These are phyloP conservation scores for Blastobotrys peoriensis DNA, from an alignment of 805 yeast genomes.

Conservation along the genomic window DNA sequence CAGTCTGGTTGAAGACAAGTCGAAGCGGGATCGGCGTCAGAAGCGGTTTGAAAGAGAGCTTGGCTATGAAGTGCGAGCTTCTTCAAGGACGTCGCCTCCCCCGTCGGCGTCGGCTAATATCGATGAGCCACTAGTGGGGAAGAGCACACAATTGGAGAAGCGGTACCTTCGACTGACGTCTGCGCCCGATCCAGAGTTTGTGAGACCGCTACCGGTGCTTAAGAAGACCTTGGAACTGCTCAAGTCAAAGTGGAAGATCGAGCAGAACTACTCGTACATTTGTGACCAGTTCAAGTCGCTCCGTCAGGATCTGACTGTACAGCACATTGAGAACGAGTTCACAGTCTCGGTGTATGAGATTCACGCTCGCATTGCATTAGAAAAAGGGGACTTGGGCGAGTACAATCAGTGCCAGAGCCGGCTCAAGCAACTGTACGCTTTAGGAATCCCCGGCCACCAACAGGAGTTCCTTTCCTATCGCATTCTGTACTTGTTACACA, in stretches of 20 bases:
- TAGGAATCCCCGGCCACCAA: constrained; percentile 34
- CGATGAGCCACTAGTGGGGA: constrained; percentile 49
- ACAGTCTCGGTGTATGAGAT: constrained; percentile 75
- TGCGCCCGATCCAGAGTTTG: constrained; percentile 79
- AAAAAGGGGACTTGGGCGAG: constrained; percentile 82
- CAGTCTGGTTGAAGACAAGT: constrained; percentile 1
- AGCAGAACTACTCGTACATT: constrained; percentile 61
- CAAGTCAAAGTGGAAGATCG: constrained; percentile 45
- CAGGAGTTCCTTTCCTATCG: constrained; percentile 70
- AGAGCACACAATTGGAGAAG: constrained; percentile 63
- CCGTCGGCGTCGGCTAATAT: constrained; percentile 9
- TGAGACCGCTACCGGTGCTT: constrained; percentile 65
- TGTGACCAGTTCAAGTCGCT: constrained; percentile 89
- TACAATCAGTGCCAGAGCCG: constrained; percentile 92
- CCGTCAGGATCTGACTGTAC: constrained; percentile 91
- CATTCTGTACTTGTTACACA: constrained; percentile 66
- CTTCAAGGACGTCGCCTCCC: constrained; percentile 3
- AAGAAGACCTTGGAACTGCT: constrained; percentile 52
- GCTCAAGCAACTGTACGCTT: constrained; percentile 54
- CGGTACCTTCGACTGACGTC: constrained; percentile 79
- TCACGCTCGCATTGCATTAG: constrained; percentile 82
- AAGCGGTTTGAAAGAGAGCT: constrained; percentile 42
- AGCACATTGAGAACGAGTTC: constrained; percentile 71
- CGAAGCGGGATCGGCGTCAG: constrained; percentile 33
- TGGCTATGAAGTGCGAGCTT: too few species aligned